Conservation (phyloP, 2,329 filamentous ascomycete species). For the Xylariaceae sp. region DNA sequence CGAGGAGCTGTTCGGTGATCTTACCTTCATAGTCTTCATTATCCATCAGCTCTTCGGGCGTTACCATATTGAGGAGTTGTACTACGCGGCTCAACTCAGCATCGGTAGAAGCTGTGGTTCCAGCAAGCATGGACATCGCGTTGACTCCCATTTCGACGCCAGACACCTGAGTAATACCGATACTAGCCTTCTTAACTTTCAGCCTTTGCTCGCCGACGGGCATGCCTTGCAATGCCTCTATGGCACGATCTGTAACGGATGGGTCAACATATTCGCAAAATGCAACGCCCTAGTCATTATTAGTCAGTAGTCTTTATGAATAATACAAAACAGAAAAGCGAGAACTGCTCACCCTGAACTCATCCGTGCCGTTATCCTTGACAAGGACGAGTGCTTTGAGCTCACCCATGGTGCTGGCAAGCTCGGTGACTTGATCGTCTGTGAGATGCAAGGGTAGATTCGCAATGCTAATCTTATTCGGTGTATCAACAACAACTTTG, state of each 20-base stretch:
- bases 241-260: slow-evolving; percentile 72
- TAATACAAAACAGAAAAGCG: neutral
- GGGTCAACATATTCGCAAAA: slow-evolving; percentile 93
- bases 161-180: slow-evolving; percentile 87
- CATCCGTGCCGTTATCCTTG: slow-evolving; percentile 78
- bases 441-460: slow-evolving; percentile 85
- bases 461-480: slow-evolving; percentile 90
- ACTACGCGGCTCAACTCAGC: slow-evolving; percentile 79
- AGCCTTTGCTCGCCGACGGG: slow-evolving; percentile 83
- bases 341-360: slow-evolving; percentile 68
- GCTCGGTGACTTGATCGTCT: slow-evolving; percentile 87
- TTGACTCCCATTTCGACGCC: slow-evolving; percentile 94
- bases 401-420: slow-evolving; percentile 86
- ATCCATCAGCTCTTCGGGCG: slow-evolving; percentile 88
- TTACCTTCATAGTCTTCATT: slow-evolving; percentile 92
- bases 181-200: slow-evolving; percentile 82
- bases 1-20: slow-evolving; percentile 17
- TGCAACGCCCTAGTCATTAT: slow-evolving; percentile 69
- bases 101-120: slow-evolving; percentile 70
- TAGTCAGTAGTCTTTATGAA: slow-evolving; percentile 20
- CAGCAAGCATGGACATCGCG: slow-evolving; percentile 95
- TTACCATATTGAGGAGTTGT: slow-evolving; percentile 98
- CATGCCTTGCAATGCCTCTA: slow-evolving; percentile 90
- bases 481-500: slow-evolving; percentile 79
- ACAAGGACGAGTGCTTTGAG: slow-evolving; percentile 89